Conservation (phyloP, 345 rosid genomes). For the Murraya koenigii region DNA sequence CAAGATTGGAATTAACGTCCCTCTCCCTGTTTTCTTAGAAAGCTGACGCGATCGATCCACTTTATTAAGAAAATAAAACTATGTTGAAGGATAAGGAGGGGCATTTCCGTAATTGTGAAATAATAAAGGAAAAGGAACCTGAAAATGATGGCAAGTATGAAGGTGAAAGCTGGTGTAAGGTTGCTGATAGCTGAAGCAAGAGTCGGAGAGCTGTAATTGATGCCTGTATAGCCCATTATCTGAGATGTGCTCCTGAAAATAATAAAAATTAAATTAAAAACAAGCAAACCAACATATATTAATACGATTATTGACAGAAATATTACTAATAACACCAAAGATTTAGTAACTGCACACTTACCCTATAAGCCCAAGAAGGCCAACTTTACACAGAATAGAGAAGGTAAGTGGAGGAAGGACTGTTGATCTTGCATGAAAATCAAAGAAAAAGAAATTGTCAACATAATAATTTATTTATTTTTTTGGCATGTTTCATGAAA, state of each 20-base stretch:
- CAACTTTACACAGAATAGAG: constrained; percentile 61
- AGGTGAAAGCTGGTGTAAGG: constrained; percentile 94
- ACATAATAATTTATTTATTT: background rate
- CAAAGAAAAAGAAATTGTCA: background rate
- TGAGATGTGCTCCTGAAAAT: constrained; percentile 67
- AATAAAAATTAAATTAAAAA: background rate
- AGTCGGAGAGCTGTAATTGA: constrained; percentile 75
- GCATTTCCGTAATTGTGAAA: constrained; percentile 7
- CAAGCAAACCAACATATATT: background rate
- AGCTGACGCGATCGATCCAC: background rate
- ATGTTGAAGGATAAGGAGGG: background rate
- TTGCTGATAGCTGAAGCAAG: constrained; percentile 97
- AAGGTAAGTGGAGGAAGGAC: constrained; percentile 68
- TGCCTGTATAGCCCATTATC: constrained; percentile 85
- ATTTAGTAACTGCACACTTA: constrained; percentile 15
- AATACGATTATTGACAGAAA: background rate
- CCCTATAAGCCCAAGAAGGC: constrained; percentile 85
- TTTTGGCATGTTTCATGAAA: background rate
- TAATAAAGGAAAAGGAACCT: constrained; percentile 37
- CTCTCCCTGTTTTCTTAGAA: background rate
- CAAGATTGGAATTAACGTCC: background rate
- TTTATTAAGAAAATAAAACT: background rate
- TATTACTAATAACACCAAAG: background rate
- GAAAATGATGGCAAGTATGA: constrained; percentile 78
- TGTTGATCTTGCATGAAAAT: constrained; percentile 55